Base-by-base conservation (phyloP, 768 basidiomycete species). In the Lactarius hengduanensis region DNA sequence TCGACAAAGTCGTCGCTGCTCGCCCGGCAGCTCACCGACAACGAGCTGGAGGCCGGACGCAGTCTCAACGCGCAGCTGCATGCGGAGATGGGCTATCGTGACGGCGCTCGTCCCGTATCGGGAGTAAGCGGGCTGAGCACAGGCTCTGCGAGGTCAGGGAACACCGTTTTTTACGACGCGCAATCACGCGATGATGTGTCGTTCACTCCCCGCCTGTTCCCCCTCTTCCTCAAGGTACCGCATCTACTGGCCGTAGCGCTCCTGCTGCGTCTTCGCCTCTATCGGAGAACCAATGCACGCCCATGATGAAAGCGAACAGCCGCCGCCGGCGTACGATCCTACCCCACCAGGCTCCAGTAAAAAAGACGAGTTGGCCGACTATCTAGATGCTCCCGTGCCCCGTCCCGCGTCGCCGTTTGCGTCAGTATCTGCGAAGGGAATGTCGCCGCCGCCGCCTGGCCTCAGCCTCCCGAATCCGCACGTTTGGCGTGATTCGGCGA, bases 91-190 rank as follows among this genome's bases (percentile, higher is more conserved):
- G 66, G 69, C 9, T 57, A 61, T 62, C 63, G 68, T 38, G 61
- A 69, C 7, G 81, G 79, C 8, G 74, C 75, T 4, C 81, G 89
- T 4, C 89, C 89, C 0, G 73, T 82, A 36, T 90, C 90, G 0
- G 78, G 78, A 57, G 76, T 84, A 45, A 90, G 88, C 62, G 79
- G 77, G 22, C 78, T 76, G 65, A 89, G 87, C 61, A 81, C 72
- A 8, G 74, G 63, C 38, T 72, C 70, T 30, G 67, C 55, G 5
- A 68, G 64, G 16, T 84, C 83, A 1, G 87, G 83, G 4, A 80
- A 77, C 36, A 88, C 87, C 0, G 70, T 87, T 3, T 90, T 86
- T 69, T 85, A 86, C 67, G 88, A 90, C 71, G 88, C 89, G 0
- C 64, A 74, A 4, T 87, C 86, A 0, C 75, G 76, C 11, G 75